Evolutionary conservation across 2,329 filamentous ascomycete species (phyloP).

Genomic region (Cladosporium sp.): DNA sequence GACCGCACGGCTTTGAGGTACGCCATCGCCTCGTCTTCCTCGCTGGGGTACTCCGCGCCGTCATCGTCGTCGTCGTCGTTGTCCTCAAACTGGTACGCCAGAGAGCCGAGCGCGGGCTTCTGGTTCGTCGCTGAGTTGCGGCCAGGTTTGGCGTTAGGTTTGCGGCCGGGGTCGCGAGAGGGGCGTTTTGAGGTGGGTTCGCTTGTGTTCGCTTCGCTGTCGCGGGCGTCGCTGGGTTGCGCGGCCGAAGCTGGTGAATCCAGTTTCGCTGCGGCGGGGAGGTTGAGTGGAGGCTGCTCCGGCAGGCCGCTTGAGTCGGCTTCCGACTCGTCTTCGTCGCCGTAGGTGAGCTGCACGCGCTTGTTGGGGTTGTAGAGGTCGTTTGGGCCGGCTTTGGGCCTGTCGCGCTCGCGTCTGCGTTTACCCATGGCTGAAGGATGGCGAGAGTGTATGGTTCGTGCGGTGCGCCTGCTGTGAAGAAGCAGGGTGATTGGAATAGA

Average conservation of each 20-base stretch:
- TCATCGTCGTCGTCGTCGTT: conserved; percentile 13
- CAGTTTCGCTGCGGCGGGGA: background rate
- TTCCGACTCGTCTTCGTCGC: conserved; percentile 23
- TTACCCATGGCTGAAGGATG: conserved; percentile 17
- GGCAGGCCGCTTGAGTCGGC: background rate
- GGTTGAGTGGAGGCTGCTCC: conserved; percentile 1
- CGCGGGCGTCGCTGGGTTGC: background rate
- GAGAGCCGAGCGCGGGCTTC: conserved; percentile 21
- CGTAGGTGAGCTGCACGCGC: conserved; percentile 29
- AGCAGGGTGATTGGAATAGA: no score
- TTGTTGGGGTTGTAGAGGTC: conserved; percentile 28
- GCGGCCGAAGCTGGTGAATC: background rate
- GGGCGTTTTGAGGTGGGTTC: background rate
- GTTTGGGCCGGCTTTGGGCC: conserved; percentile 26
- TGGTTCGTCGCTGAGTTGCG: conserved; percentile 22
- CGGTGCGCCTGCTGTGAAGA: no score
- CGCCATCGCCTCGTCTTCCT: conserved; percentile 28
- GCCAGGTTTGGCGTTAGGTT: conserved; percentile 3
- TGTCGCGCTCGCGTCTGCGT: conserved; percentile 27
- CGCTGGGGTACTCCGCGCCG: conserved; percentile 19
- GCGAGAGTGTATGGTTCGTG: no score
- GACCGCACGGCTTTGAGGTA: conserved; percentile 27
- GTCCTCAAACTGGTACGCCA: conserved; percentile 15
- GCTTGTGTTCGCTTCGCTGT: background rate
- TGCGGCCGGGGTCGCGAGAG: background rate